Percentiles rank a stretch among this genome's conserved stretches.
Conservation (phyloP, 345 rosid species). For the Eucalyptus lansdowneana region DNA sequence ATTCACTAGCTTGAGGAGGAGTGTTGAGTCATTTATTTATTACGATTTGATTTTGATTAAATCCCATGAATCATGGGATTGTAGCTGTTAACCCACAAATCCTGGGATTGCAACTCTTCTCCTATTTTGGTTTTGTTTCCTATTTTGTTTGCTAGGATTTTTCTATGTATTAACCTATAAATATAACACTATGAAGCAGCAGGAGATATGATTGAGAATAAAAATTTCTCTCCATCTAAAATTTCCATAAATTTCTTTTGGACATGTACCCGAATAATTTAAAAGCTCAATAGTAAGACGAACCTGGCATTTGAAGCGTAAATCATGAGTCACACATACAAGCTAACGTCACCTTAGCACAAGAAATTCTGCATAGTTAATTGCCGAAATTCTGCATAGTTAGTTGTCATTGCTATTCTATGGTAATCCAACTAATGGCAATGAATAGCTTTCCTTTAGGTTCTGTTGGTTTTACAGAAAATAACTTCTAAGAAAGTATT, state of each 20-base stretch:
- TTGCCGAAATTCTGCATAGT: neutral
- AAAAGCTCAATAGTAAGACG: neutral
- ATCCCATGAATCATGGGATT: neutral
- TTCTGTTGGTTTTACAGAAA: rapidly evolving
- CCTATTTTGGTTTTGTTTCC: neutral
- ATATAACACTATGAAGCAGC: neutral
- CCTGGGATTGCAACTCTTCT: too few relatives aligned
- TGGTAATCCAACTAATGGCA: neutral
- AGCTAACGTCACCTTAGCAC: neutral
- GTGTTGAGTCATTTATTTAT: neutral
- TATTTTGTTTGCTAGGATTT: neutral
- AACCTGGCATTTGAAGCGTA: neutral
- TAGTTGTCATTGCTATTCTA: neutral
- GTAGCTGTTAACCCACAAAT: neutral
- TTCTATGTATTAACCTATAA: neutral
- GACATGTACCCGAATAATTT: neutral
- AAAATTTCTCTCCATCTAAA: neutral
- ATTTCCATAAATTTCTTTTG: neutral
- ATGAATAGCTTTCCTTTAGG: neutral
- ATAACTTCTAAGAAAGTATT: rapidly evolving
- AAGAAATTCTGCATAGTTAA: neutral
- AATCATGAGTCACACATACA: neutral
- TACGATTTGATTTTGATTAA: neutral
- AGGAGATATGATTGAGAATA: neutral
- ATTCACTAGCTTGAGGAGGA: neutral